A percentile compares a stretch with the other conserved stretches of the same genome.
These are phyloP conservation scores for Lactifluus piperatus DNA, from an alignment of 768 basidiomycete genomes.

Conservation along the genomic window DNA sequence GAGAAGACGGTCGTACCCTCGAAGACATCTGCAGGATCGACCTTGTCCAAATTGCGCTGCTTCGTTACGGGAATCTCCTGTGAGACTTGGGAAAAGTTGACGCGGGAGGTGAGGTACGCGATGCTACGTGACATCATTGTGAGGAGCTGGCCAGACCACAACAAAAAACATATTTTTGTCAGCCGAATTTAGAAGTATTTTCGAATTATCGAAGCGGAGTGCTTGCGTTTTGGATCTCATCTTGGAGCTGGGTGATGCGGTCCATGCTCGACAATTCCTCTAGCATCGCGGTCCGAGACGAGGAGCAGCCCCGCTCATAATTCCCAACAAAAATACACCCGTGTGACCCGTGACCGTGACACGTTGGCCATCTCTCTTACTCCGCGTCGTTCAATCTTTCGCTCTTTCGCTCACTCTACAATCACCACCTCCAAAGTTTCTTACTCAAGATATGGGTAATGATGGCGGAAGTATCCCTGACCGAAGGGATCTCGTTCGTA, in stretches of 20 bases:
- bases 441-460: constrained; percentile 59
- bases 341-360: neutral
- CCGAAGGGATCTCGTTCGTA: constrained; percentile 68
- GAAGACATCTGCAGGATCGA: constrained; percentile 63
- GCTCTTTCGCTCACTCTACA: neutral
- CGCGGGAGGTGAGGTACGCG: constrained; percentile 66
- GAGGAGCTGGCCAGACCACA: constrained; percentile 51
- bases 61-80: constrained; percentile 80
- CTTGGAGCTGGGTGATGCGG: constrained; percentile 90
- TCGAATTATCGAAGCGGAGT: neutral
- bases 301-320: neutral
- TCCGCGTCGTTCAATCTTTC: no score
- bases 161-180: no score
- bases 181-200: neutral
- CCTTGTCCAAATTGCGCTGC: constrained; percentile 60
- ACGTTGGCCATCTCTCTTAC: no score
- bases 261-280: constrained; percentile 92
- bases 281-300: constrained; percentile 67
- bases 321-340: neutral
- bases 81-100: constrained; percentile 73
- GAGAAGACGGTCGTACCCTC: constrained; percentile 43
- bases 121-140: constrained; percentile 82
- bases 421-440: neutral
- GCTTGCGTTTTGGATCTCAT: constrained; percentile 81
- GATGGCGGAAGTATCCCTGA: constrained; percentile 87